Evolutionary conservation across 345 rosid species (phyloP).

Genomic region (Brassica juncea): DNA sequence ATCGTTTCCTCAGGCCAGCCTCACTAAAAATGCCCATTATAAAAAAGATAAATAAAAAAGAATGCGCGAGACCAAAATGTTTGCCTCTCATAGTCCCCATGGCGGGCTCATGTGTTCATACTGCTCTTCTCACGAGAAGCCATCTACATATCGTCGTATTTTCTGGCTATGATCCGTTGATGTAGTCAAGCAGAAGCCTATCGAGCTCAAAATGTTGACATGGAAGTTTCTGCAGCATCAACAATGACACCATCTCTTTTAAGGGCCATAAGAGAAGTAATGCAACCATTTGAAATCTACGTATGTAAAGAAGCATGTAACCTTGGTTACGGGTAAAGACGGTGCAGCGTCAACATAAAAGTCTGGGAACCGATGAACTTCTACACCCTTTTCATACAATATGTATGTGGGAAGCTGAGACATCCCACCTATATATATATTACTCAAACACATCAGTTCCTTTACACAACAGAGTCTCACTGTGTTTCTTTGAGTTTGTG

Average conservation of each 20-base stretch:
- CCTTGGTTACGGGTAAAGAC: conserved; percentile 72
- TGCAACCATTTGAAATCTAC: conserved; percentile 7
- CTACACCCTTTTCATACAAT: conserved; percentile 73
- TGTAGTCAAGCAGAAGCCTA: conserved; percentile 68
- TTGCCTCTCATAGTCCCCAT: not conserved
- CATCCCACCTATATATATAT: conserved; percentile 55
- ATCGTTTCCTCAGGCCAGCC: conserved; percentile 26
- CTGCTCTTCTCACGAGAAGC: conserved; percentile 16
- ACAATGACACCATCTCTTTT: not conserved
- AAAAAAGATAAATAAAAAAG: conserved; percentile 4
- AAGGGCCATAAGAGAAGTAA: not conserved
- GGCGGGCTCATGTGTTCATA: conserved; percentile 8
- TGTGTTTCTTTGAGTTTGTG: not conserved
- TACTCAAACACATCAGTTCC: conserved; percentile 23
- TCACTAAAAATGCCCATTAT: conserved; percentile 20
- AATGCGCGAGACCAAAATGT: not conserved
- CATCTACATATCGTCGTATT: not conserved
- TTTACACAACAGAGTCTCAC: not conserved
- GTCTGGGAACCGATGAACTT: conserved; percentile 78
- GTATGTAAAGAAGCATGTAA: conserved; percentile 33
- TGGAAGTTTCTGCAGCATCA: conserved; percentile 67
- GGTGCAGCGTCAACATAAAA: conserved; percentile 60
- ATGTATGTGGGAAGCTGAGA: conserved; percentile 86
- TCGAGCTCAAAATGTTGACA: conserved; percentile 79
- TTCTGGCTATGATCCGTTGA: conserved; percentile 56